Percentiles rank a stretch among this genome's conserved stretches.
Conservation (phyloP, 495 filamentous ascomycete species). For the Penicillium canariense region DNA sequence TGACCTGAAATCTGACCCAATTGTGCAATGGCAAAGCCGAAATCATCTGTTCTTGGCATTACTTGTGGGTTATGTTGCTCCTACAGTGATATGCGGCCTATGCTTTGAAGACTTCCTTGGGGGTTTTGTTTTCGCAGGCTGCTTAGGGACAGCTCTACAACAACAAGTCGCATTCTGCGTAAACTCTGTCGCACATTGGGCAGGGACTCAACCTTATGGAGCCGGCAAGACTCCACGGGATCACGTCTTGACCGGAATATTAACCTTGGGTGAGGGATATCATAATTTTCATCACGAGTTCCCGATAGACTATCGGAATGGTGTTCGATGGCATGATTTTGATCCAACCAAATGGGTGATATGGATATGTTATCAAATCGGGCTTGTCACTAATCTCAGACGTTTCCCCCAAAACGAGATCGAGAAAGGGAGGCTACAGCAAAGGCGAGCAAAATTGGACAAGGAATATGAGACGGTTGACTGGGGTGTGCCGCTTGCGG, state of each 20-base stretch:
- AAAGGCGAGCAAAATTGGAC: constrained; percentile 93
- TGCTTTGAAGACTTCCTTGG: constrained; percentile 81
- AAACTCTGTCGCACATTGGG: constrained; percentile 96
- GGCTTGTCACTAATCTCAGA: constrained; percentile 88
- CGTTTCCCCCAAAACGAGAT: constrained; percentile 94
- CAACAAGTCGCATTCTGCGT: constrained; percentile 98
- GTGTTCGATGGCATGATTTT: constrained; percentile 92
- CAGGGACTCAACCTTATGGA: constrained; percentile 94
- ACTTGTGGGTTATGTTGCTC: constrained; percentile 80
- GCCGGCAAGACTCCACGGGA: constrained; percentile 93
- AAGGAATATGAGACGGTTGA: constrained; percentile 82
- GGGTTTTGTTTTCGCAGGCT: constrained; percentile 87
- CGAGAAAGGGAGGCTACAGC: constrained; percentile 91
- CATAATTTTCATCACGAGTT: constrained; percentile 99
- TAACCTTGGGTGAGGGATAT: constrained; percentile 72
- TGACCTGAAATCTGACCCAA: constrained; percentile 85
- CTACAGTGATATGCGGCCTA: constrained; percentile 74
- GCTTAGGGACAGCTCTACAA: constrained; percentile 88
- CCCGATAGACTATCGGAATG: constrained; percentile 94
- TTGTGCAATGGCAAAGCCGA: constrained; percentile 88
- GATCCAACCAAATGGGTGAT: constrained; percentile 98
- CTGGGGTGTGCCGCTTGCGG: constrained; percentile 86
- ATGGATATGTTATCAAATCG: constrained; percentile 84
- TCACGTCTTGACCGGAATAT: constrained; percentile 72
- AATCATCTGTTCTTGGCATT: constrained; percentile 82